These are phyloP conservation scores for Penicillium occitanis DNA, from an alignment of 2,329 filamentous ascomycete species.

Conservation along the genomic window DNA sequence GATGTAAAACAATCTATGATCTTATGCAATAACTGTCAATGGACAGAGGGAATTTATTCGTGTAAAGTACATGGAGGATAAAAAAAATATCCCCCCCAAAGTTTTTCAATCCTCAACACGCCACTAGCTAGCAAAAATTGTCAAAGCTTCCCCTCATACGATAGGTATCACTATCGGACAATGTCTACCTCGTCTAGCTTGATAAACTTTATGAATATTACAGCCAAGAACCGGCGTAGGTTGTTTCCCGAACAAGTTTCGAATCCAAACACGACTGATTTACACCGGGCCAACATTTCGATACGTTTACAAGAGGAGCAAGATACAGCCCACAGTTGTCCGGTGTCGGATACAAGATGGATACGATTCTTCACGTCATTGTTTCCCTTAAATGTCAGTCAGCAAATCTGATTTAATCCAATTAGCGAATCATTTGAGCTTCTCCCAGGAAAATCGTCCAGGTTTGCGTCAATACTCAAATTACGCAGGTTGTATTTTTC, in stretches of 20 bases:
- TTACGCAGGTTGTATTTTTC: neutral
- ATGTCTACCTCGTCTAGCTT: neutral
- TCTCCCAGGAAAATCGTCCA: neutral
- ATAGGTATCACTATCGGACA: neutral
- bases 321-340: neutral
- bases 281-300: neutral
- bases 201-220: neutral
- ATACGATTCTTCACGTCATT: neutral
- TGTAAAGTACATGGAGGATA: too few species aligned
- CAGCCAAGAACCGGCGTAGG: neutral
- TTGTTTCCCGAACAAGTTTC: too few species aligned
- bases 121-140: neutral
- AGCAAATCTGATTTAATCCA: neutral
- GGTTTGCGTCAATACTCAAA: neutral
- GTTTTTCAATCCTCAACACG: neutral
- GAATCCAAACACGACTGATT: neutral
- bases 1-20: too few species aligned
- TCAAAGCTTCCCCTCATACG: neutral
- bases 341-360: neutral
- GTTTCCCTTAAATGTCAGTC: neutral
- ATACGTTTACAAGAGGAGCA: neutral
- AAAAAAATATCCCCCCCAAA: neutral
- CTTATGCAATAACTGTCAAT: neutral
- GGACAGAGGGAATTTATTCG: too few species aligned
- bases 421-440: neutral